A percentile compares a stretch with the other conserved stretches of the same genome.
Evolutionary conservation across 106 monocot species (phyloP).

Genomic region (Platanthera guangdongensis): DNA sequence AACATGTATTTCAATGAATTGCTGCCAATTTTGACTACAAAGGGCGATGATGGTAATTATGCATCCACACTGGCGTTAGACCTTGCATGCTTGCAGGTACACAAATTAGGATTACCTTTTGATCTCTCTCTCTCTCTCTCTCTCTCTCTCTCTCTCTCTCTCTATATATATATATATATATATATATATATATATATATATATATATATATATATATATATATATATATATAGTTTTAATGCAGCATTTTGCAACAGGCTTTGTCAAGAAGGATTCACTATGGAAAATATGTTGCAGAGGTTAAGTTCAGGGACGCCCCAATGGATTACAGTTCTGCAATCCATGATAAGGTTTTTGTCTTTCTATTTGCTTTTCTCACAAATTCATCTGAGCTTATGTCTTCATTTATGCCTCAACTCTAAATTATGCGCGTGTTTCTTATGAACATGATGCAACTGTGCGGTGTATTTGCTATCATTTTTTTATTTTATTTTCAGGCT

Average conservation of each 20-base stretch:
- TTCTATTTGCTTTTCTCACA: not conserved
- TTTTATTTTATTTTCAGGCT: too few relatives aligned
- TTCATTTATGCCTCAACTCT: not conserved
- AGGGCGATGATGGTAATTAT: conserved; percentile 94
- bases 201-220: too few relatives aligned
- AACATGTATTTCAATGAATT: conserved; percentile 58
- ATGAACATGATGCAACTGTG: too few relatives aligned
- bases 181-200: too few relatives aligned
- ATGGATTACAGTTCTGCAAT: conserved; percentile 66
- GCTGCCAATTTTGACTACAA: conserved; percentile 51
- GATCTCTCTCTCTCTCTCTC: not conserved
- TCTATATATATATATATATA: too few relatives aligned
- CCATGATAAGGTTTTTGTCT: conserved; percentile 38
- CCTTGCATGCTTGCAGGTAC: conserved; percentile 79
- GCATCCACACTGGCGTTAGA: conserved; percentile 57
- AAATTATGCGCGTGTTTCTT: too few relatives aligned
- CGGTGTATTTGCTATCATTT: too few relatives aligned
- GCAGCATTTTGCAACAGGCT: conserved; percentile 30
- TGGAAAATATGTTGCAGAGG: conserved; percentile 89
- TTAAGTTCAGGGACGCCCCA: conserved; percentile 74
- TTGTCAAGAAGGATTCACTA: conserved; percentile 82
- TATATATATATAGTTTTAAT: not conserved
- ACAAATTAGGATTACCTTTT: not conserved
- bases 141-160: not conserved
- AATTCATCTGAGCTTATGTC: not conserved